These are phyloP conservation scores for Populus davidiana DNA, from an alignment of 345 rosid genomes.

Conservation along the genomic window DNA sequence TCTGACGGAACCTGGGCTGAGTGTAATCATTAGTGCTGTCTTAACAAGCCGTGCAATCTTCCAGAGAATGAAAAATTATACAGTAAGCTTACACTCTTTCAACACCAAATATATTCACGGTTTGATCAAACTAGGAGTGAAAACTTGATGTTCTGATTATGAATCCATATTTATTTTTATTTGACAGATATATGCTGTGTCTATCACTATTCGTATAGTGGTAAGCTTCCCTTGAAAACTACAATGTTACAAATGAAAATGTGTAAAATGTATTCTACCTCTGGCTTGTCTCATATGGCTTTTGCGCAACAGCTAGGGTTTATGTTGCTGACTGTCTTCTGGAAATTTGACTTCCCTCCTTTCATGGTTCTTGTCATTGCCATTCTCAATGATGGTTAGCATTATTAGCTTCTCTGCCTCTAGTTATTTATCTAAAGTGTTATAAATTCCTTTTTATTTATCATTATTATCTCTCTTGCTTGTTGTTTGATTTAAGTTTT, in stretches of 20 bases:
- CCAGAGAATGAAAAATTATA: constrained; percentile 69
- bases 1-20: constrained; percentile 59
- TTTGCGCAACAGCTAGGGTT: constrained; percentile 50
- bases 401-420: background rate
- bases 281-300: background rate
- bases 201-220: constrained; percentile 63
- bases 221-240: constrained; percentile 34
- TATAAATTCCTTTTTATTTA: background rate
- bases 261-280: background rate
- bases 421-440: background rate
- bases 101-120: background rate
- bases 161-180: background rate
- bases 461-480: background rate
- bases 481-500: background rate
- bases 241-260: background rate
- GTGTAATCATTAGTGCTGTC: constrained; percentile 60
- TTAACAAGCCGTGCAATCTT: constrained; percentile 62
- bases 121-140: background rate
- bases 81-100: constrained; percentile 27
- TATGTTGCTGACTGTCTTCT: constrained; percentile 51
- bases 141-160: background rate
- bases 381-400: constrained; percentile 60
- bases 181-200: constrained; percentile 60
- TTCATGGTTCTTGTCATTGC: constrained; percentile 73
- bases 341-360: constrained; percentile 70